phyloP scores from a whole-genome alignment of 768 basidiomycete genomes.

The Amanita fuliginea region DNA sequence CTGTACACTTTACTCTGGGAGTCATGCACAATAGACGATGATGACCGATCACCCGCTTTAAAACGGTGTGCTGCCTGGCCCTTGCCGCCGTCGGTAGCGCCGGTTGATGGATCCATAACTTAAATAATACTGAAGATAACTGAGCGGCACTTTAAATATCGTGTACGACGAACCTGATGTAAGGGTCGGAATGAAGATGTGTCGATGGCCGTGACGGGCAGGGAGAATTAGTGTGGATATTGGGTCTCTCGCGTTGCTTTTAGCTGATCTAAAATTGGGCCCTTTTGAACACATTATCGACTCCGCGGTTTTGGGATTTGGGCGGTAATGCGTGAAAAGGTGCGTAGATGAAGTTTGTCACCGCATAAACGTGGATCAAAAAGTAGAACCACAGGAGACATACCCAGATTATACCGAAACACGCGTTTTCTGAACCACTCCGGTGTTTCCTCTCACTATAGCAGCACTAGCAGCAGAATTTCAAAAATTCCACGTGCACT shows the following conservation, averaged over 20 bases:
- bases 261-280: conserved; percentile 2
- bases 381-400: not conserved
- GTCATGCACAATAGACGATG: not conserved
- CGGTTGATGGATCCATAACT: not conserved
- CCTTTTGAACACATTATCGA: not conserved
- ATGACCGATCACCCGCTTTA: not conserved
- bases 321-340: not conserved
- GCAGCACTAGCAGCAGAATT: too few relatives aligned
- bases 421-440: not conserved
- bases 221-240: not conserved
- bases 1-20: not conserved
- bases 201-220: not conserved
- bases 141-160: not conserved
- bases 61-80: not conserved
- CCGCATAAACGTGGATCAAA: not conserved
- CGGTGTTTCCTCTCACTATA: not conserved
- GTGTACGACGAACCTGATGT: not conserved
- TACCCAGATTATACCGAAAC: not conserved
- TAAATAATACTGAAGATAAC: not conserved
- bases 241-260: not conserved
- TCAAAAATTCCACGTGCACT: too few relatives aligned
- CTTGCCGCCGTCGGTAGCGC: not conserved
- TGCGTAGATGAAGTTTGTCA: not conserved
- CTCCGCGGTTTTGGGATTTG: not conserved
- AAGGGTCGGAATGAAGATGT: not conserved